Conservation (phyloP, 169 alveolate species). For the Plasmodium yoelii region DNA sequence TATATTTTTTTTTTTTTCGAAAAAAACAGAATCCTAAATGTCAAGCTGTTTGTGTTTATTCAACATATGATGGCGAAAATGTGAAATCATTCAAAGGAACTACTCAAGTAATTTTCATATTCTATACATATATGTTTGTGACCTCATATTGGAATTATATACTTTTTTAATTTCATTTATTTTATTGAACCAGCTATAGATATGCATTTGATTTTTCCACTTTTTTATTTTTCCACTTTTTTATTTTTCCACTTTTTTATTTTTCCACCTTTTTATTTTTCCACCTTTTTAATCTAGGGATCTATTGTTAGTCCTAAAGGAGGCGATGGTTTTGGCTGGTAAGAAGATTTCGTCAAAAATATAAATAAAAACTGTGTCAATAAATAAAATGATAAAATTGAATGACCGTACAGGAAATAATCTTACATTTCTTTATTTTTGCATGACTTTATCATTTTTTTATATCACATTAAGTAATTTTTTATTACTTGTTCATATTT, state of each 20-base stretch:
- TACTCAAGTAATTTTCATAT: constrained; percentile 37
- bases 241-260: background rate
- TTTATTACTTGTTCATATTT: background rate
- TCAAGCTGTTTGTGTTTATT: constrained; percentile 56
- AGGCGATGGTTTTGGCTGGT: constrained; percentile 49
- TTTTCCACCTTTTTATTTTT: constrained; percentile 9
- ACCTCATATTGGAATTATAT: background rate
- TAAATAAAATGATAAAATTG: background rate
- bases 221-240: background rate
- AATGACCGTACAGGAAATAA: background rate
- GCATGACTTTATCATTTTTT: background rate
- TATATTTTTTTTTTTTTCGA: background rate
- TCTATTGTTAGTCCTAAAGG: constrained; percentile 40
- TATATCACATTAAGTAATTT: background rate
- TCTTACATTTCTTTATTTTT: background rate
- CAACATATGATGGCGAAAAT: constrained; percentile 40
- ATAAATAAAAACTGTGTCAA: background rate
- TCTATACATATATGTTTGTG: background rate
- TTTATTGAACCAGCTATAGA: background rate
- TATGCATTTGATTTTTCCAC: background rate
- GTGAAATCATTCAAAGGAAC: constrained; percentile 46
- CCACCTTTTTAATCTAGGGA: constrained; percentile 27
- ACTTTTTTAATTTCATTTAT: background rate
- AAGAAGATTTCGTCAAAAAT: background rate
- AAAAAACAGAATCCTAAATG: constrained; percentile 23